phyloP scores from a whole-genome alignment of 306 rosid species.

The Medicago ruthenica region DNA sequence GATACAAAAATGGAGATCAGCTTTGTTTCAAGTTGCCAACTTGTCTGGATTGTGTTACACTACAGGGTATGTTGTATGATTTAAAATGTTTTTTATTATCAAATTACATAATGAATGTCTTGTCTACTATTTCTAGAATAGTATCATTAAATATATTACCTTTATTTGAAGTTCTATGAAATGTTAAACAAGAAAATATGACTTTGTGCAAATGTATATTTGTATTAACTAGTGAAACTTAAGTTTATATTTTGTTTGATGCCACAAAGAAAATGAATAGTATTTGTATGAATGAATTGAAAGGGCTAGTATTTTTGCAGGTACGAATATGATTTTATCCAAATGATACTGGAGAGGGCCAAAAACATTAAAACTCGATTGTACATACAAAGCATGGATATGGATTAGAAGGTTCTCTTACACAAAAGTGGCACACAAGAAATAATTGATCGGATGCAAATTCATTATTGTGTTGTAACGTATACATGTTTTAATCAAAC shows the following conservation, averaged over 20 bases:
- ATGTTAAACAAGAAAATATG: too few relatives aligned
- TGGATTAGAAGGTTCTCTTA: not conserved
- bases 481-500: too few relatives aligned
- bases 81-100: not conserved
- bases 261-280: too few relatives aligned
- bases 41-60: conserved; percentile 2
- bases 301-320: not conserved
- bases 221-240: too few relatives aligned
- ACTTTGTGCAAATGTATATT: too few relatives aligned
- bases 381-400: conserved; percentile 17
- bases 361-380: conserved; percentile 7
- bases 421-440: too few relatives aligned
- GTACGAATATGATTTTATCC: conserved; percentile 15
- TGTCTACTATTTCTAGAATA: too few relatives aligned
- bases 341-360: conserved; percentile 7
- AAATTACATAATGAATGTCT: not conserved
- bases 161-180: too few relatives aligned
- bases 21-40: conserved; percentile 4
- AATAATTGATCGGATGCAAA: too few relatives aligned
- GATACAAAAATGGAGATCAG: conserved; percentile 22
- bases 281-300: not conserved
- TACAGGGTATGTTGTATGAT: conserved; percentile 15
- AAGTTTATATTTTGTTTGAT: too few relatives aligned
- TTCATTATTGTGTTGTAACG: too few relatives aligned
- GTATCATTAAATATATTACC: too few relatives aligned